A percentile compares a stretch with the other conserved stretches of the same genome.
phyloP scores from a whole-genome alignment of 2,329 filamentous ascomycete species.

The Phialophora verrucosa region DNA sequence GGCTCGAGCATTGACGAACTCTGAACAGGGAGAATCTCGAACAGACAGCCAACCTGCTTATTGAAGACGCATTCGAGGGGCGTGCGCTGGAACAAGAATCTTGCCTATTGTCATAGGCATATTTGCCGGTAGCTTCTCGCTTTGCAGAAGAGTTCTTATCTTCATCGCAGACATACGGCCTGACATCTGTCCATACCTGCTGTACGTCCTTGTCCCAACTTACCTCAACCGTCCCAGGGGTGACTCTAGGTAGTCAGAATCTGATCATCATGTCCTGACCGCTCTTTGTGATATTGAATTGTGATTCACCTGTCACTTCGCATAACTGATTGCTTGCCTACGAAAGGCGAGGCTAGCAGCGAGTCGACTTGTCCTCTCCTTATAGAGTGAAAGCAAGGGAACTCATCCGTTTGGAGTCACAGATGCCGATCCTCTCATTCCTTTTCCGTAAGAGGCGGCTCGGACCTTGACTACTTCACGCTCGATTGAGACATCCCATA shows the following conservation, averaged over 20 bases:
- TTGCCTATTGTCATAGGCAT: not conserved
- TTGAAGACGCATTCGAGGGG: not conserved
- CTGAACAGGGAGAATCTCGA: not conserved
- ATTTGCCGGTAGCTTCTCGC: not conserved
- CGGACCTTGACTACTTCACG: not conserved
- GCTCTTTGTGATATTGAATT: not conserved
- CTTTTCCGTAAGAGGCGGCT: slow-evolving; percentile 7
- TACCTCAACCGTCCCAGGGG: too few species aligned
- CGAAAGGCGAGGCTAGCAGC: not conserved
- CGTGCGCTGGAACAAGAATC: not conserved
- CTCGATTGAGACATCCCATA: not conserved
- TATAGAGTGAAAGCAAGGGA: not conserved
- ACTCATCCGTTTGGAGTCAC: not conserved
- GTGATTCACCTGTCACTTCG: not conserved
- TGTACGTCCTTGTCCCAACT: not conserved
- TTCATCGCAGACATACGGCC: not conserved
- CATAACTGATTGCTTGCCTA: not conserved
- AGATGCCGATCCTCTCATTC: slow-evolving; percentile 13
- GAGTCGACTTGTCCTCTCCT: not conserved
- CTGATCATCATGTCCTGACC: not conserved
- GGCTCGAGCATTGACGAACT: not conserved
- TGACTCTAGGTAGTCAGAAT: not conserved
- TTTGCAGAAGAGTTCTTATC: not conserved
- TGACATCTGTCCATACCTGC: not conserved
- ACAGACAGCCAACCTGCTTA: not conserved